Evolutionary conservation across 805 yeast genomes (phyloP), one percentile per base, ranked within the genome.

Genomic region (Sugiyamaella floridensis): DNA sequence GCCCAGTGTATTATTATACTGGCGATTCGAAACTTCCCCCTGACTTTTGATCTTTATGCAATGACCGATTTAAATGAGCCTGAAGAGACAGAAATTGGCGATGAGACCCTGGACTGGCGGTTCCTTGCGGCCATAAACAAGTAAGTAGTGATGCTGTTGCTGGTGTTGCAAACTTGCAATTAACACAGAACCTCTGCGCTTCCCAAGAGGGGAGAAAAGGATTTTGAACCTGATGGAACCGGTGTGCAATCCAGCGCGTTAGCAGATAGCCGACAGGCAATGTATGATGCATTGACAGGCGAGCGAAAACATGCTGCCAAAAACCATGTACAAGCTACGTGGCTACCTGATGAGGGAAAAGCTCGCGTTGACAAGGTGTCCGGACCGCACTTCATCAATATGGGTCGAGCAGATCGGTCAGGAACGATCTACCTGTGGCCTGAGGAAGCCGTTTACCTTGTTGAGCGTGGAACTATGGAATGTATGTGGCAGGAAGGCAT

Each of bases 161-260:
- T 14, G 19, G 12, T 15, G 26, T n/a, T 26, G 18, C 11, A 37
- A 44, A 14, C 34, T 44, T 12, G 20, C 26, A 19, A 2, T 28
- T n/a, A 28, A 45, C 29, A 15, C n/a, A 41, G 48, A 9, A 59
- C 50, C 34, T 50, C 51, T 34, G 46, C 48, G 10, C 42, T 83
- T 1, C 90, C 90, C 2, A 85, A 81, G 58, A 71, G 92, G 55
- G 96, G 96, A 1, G 89, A 82, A 53, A 90, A 90, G 64, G 96
- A 87, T 58, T 86, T 81, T 58, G 95, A 82, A 55, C 96, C 95
- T 0, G 92, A 85, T 63, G 89, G 87, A 0, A 82, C 89, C 0
- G 59, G 62, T 5, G 63, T 71, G 5, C 93, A 86, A 64, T 64
- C 61, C 4, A 54, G 63, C 3, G 66, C 71, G 15, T 71, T 90